These are phyloP conservation scores for Tephrocybe sp. DNA, from an alignment of 768 basidiomycete species.

Conservation along the genomic window DNA sequence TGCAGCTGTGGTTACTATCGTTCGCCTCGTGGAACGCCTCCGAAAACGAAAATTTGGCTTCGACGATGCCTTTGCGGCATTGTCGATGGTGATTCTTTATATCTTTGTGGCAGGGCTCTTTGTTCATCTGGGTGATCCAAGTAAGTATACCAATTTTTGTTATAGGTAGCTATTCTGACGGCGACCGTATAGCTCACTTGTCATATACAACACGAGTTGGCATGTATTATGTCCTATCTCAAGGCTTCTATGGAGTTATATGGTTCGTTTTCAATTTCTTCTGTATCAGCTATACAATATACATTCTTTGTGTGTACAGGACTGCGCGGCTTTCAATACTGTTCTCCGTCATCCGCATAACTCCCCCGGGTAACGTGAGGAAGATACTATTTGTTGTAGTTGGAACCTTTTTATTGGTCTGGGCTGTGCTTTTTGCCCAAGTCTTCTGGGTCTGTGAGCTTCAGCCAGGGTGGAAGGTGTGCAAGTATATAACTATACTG, in stretches of 20 bases:
- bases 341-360: slow-evolving; percentile 39
- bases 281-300: neutral
- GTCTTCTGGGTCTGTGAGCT: slow-evolving; percentile 32
- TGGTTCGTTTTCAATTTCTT: slow-evolving; percentile 16
- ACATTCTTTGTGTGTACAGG: slow-evolving; percentile 20
- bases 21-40: slow-evolving; percentile 19
- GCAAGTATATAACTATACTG: neutral
- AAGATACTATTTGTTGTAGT: slow-evolving; percentile 22
- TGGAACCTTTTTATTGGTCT: slow-evolving; percentile 18
- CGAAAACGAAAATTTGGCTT: slow-evolving; percentile 18
- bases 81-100: slow-evolving; percentile 18
- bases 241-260: slow-evolving; percentile 21
- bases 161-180: neutral
- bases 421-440: slow-evolving; percentile 33
- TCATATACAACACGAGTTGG: slow-evolving; percentile 13
- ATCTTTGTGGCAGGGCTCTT: slow-evolving; percentile 20
- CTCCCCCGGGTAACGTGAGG: slow-evolving; percentile 23
- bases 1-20: slow-evolving; percentile 19
- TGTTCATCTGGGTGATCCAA: slow-evolving; percentile 21
- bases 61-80: slow-evolving; percentile 22
- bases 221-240: slow-evolving; percentile 20
- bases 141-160: slow-evolving; percentile 10
- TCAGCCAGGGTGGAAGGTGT: slow-evolving; percentile 22
- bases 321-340: slow-evolving; percentile 39
- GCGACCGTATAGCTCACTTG: slow-evolving; percentile 10